Base-by-base conservation (phyloP, 345 rosid species). In the Xanthoceras sorbifolium region DNA sequence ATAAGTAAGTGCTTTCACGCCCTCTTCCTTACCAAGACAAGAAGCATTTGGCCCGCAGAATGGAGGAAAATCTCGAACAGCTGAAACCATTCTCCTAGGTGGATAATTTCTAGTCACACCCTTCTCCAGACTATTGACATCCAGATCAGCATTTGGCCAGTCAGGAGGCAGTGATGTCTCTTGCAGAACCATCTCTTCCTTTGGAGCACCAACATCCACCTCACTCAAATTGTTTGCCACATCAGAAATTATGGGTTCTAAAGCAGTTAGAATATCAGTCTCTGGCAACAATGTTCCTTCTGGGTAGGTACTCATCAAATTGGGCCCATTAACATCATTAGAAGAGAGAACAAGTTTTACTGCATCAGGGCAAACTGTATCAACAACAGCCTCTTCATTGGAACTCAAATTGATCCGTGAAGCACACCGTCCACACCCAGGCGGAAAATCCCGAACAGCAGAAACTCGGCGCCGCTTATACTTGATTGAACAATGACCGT, bases 61-160 rank as follows among this genome's bases (percentile, higher is more conserved):
- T 12, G 84, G 87, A 73, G 97, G 90, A 71, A 87, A 93, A 75
- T 85, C 85, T 80, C 93, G 84, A 17, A 82, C 65, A 44, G 87
- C 89, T 0, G 83, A 76, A 74, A 86, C 78, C 59, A 67, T 86
- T 86, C 90, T 87, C 72, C 83, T 81, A 10, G 87, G 83, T 62
- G 83, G 88, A 77, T 85, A 86, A 22, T 75, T 86, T 72, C 65
- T 81, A 69, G 64, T 72, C 71, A 34, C 20, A 64, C 15, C 22
- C 70, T 60, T 84, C 74, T 65, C 50, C 8, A 60, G n/a, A 71
- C 42, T 48, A 64, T 40, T 62, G 59, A 42, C 64, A 76, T 40
- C 32, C 11, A 36, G 31, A 73, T 6, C 55, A 77, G 54, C 5
- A 14, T n/a, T 38, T 23, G 18, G 18, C 10, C 4, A 54, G 55